Base-by-base conservation (phyloP, 768 basidiomycete genomes). In the Pilatotrama ljubarskyi region DNA sequence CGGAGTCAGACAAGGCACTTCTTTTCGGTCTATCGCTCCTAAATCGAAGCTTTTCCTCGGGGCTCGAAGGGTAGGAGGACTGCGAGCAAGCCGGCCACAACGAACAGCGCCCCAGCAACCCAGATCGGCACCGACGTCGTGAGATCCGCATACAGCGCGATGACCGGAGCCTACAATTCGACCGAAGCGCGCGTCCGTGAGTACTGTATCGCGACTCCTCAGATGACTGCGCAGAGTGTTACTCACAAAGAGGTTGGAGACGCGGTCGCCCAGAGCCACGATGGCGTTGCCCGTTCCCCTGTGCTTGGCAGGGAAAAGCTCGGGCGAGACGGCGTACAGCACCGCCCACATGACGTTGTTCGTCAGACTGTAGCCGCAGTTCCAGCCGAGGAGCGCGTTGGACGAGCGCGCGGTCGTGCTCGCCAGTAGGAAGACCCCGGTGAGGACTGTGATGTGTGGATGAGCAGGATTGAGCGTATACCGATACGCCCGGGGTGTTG, bases 21-120 rank as follows among this genome's bases (percentile, higher is more conserved):
- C 29, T 32, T 32, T 4, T 10, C 29, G 5, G 29, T 4, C 29
- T 4, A 32, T 32, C 37, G 26, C 51, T 8, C 11, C 38, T 26
- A 57, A 5, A 57, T 57, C 24, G 55, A 48, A 83, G n/a, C 38
- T n/a, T 40, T 40, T 5, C 38, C 38, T 14, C 79, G 72, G 11
- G 84, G 77, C 62, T 86, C 84, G 58, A 81, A 82, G 1, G 84
- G 84, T 24, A 86, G 66, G 47, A 84, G 50, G 46, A 84, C 51
- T 2, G 80, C 76, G 24, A 84, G 70, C 25, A 80, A 50, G 1
- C 82, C 82, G 4, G 82, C 69, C 5, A 73, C 72, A 22, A 85
- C 41, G 66, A 86, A 85, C 52, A 86, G 68, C n/a, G 73, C 79
- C n/a, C 80, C 84, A 2, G 80, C 73, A 35, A 82, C 73, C 69